Evolutionary conservation across 257 asterid genomes (phyloP).

Genomic region (Coffea canephora): DNA sequence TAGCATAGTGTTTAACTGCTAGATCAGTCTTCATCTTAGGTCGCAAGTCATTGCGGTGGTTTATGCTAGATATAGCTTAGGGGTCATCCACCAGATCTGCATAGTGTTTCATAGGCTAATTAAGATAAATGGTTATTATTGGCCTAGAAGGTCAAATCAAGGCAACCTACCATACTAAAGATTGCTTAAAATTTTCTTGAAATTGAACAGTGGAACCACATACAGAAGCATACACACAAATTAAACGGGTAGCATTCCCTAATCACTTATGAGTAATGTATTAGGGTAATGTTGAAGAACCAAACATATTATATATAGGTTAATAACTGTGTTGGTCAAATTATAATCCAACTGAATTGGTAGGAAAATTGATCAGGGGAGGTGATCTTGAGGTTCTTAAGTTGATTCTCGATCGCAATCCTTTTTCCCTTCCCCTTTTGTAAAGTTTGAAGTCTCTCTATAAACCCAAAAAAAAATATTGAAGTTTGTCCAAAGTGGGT

Average conservation of each 20-base stretch:
- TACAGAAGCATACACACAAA: not conserved
- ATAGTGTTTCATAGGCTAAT: not conserved
- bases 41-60: not conserved
- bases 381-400: too few species aligned
- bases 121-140: not conserved
- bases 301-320: not conserved
- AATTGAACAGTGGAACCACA: not conserved
- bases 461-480: not conserved
- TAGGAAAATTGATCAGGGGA: too few species aligned
- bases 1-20: not conserved
- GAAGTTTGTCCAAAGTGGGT: too few species aligned
- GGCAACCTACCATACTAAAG: not conserved
- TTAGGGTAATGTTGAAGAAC: not conserved
- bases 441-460: too few species aligned
- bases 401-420: too few species aligned
- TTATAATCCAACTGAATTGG: too few species aligned
- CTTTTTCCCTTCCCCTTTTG: too few species aligned
- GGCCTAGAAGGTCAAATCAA: conserved; percentile 8
- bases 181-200: not conserved
- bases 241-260: not conserved
- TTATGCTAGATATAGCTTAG: not conserved
- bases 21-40: not conserved
- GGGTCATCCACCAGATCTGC: conserved; percentile 7
- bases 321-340: not conserved
- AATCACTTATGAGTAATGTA: not conserved